Percentiles rank a stretch among this genome's conserved stretches.
Conservation (phyloP, 2,329 filamentous ascomycete genomes). For the Exserohilum rostratum region DNA sequence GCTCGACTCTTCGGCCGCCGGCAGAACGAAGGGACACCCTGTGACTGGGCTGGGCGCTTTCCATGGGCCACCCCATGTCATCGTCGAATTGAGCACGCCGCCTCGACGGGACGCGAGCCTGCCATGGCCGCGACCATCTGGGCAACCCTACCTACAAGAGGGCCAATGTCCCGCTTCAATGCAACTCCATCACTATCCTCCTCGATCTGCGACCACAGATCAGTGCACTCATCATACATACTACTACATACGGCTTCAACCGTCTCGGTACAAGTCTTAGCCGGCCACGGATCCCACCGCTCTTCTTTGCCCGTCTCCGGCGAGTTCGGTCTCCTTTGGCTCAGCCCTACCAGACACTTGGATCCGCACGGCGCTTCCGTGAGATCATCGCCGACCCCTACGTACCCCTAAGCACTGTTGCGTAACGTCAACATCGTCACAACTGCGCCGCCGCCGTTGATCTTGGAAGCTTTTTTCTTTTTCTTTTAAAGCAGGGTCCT, state of each 20-base stretch:
- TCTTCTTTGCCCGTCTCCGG: conserved; percentile 4
- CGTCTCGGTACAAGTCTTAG: conserved; percentile 4
- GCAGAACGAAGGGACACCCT: conserved; percentile 30
- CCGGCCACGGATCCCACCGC: conserved; percentile 1
- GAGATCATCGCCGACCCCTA: conserved; percentile 22
- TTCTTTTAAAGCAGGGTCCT: conserved; percentile 16
- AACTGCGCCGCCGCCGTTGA: conserved; percentile 15
- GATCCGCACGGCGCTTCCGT: conserved; percentile 15
- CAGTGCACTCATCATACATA: too few relatives aligned
- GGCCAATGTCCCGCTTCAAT: conserved; percentile 20
- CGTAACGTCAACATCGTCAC: conserved; percentile 19
- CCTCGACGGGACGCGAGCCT: conserved; percentile 23
- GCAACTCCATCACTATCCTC: background rate
- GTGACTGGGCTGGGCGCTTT: conserved; percentile 38
- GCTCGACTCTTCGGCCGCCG: conserved; percentile 34
- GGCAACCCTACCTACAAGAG: conserved; percentile 33
- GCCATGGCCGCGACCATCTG: conserved; percentile 2
- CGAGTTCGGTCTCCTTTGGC: conserved; percentile 20
- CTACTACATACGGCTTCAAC: background rate
- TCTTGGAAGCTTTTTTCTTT: conserved; percentile 3
- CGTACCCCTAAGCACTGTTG: conserved; percentile 22
- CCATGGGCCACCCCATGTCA: conserved; percentile 28
- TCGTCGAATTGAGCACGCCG: conserved; percentile 25
- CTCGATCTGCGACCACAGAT: background rate
- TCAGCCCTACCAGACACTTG: conserved; percentile 25